Evolutionary conservation across 2,329 filamentous ascomycete species (phyloP).

Genomic region (Hymenoscyphus fraxineus): DNA sequence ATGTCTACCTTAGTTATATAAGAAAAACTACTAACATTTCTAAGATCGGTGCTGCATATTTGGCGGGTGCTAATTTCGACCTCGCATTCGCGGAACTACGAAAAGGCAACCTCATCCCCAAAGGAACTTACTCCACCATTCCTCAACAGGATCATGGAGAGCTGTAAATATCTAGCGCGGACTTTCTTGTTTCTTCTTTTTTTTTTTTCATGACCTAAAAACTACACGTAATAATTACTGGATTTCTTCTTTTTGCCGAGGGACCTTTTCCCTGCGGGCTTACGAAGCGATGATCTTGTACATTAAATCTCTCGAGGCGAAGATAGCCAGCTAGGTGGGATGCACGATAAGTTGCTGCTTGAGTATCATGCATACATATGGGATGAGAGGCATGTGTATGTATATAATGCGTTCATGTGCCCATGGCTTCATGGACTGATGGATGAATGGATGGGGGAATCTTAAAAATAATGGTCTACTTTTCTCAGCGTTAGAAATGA

Average conservation of each 20-base stretch:
- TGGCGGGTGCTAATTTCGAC: constrained; percentile 80
- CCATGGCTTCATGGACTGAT: too few relatives aligned
- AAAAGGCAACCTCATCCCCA: constrained; percentile 40
- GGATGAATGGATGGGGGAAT: too few relatives aligned
- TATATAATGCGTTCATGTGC: too few relatives aligned
- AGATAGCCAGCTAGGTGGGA: background rate
- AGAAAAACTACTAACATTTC: constrained; percentile 18
- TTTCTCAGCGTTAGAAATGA: too few relatives aligned
- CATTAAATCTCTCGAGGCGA: background rate
- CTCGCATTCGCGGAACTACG: constrained; percentile 56
- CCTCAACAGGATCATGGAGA: constrained; percentile 3
- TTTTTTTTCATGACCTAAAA: background rate
- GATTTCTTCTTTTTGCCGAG: background rate
- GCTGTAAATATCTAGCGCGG: background rate
- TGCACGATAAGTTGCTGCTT: too few relatives aligned
- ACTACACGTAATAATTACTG: background rate
- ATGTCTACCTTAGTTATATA: constrained; percentile 26
- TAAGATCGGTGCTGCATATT: constrained; percentile 73
- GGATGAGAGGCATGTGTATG: too few relatives aligned
- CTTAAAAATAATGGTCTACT: too few relatives aligned
- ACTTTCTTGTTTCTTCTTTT: background rate
- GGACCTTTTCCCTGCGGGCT: background rate
- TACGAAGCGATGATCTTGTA: background rate
- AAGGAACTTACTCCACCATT: constrained; percentile 4
- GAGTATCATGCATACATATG: too few relatives aligned